These are phyloP conservation scores for Penicillium riverlandense DNA, from an alignment of 495 filamentous ascomycete species.

Conservation along the genomic window DNA sequence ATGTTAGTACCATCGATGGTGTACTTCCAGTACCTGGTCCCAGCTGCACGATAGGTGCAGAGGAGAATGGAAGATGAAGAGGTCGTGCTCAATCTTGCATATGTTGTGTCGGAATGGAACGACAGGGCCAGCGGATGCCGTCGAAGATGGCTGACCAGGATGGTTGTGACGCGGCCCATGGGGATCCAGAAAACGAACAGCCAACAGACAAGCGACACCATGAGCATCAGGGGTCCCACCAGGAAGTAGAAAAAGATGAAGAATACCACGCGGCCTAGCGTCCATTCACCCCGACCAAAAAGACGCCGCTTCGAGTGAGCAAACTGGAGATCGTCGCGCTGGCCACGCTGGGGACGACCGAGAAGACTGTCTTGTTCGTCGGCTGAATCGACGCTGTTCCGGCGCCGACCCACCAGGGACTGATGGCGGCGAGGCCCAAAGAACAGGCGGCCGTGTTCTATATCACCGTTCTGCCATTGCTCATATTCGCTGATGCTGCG, in stretches of 20 bases:
- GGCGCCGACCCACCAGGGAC: conserved; percentile 81
- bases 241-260: conserved; percentile 95
- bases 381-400: conserved; percentile 80
- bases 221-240: conserved; percentile 78
- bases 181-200: conserved; percentile 96
- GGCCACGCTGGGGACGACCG: conserved; percentile 53
- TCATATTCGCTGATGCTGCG: conserved; percentile 98
- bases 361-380: conserved; percentile 88
- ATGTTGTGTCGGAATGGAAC: conserved; percentile 80
- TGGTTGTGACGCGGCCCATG: conserved; percentile 91
- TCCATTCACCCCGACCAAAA: conserved; percentile 96
- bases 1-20: conserved; percentile 98
- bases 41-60: conserved; percentile 95
- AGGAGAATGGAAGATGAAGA: conserved; percentile 82
- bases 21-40: conserved; percentile 97
- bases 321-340: conserved; percentile 40
- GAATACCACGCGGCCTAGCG: conserved; percentile 85
- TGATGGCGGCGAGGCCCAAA: conserved; percentile 78
- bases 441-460: conserved; percentile 92
- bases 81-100: conserved; percentile 58
- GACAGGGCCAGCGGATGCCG: conserved; percentile 87
- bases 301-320: conserved; percentile 73
- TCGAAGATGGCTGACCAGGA: conserved; percentile 85
- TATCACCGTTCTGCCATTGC: conserved; percentile 95
- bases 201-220: conserved; percentile 88